Percentiles rank a stretch among this genome's conserved stretches.
phyloP scores from a whole-genome alignment of 179 eudicot species.

The Beta lomatogona region DNA sequence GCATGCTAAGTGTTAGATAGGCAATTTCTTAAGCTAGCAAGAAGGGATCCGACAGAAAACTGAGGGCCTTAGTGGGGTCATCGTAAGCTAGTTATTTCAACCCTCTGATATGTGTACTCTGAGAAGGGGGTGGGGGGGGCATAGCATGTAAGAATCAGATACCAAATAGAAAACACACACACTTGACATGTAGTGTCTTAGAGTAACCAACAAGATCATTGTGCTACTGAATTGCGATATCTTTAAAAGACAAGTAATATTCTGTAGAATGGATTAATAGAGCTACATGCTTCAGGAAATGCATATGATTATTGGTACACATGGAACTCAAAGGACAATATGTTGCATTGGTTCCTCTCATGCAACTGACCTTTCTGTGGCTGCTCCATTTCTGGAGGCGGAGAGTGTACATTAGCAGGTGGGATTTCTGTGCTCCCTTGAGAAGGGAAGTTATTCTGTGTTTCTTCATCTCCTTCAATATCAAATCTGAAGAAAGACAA shows the following conservation, averaged over 20 bases:
- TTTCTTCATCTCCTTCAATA: slow-evolving; percentile 73
- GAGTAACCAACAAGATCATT: too few species aligned
- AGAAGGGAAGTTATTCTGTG: slow-evolving; percentile 46
- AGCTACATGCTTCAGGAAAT: background rate
- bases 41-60: background rate
- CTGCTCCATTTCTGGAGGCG: slow-evolving; percentile 50
- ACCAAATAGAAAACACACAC: too few species aligned
- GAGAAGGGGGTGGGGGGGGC: too few species aligned
- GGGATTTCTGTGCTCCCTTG: slow-evolving; percentile 52
- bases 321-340: background rate
- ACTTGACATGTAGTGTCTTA: too few species aligned
- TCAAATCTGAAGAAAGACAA: slow-evolving; percentile 65
- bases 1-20: background rate
- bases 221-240: too few species aligned
- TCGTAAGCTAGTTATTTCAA: too few species aligned
- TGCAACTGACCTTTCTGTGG: slow-evolving; percentile 34
- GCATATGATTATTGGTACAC: too few species aligned
- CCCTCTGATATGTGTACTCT: too few species aligned
- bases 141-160: too few species aligned
- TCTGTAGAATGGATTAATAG: background rate
- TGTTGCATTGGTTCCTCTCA: background rate
- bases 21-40: background rate
- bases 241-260: background rate
- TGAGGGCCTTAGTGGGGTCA: background rate
- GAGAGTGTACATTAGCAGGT: slow-evolving; percentile 53